Base-by-base conservation (phyloP, 176 grass and related monocot genomes). In the Rhynchospora tenuis region DNA sequence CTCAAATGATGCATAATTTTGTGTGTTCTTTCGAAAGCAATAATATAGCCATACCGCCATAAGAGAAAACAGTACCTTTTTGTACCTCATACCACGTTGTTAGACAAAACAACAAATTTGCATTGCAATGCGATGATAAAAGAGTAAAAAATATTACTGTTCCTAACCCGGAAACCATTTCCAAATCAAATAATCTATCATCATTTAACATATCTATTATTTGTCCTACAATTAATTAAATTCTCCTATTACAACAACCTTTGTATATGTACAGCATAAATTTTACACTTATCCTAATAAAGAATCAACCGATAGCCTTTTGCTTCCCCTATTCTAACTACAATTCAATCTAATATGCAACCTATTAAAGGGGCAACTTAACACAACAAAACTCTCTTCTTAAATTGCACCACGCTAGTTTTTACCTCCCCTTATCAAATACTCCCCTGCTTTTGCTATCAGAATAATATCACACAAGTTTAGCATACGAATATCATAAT, bases 291-390 rank as follows among this genome's bases (percentile, higher is more conserved):
- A 86, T 69, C 24, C 43, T 24, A 79, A 79, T 65, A 86, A 86
- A 86, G 74, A 86, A 86, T 86, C 74, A 79, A 86, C 29, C 54
- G 9, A 76, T 75, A 76, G 51, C 48, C 50, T 17, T 64, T 66
- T 50, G 22, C 22, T 66, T 82, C 68, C 47, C 61, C 78, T 64
- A 62, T 63, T 23, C 58, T 64, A 62, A 81, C 78, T 27, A 65
- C 11, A 65, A 27, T 65, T 51, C 44, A 51, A 64, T 56, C 73
- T 77, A 77, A 77, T 54, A 7, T 74, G 71, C 31, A 54, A 77
- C 50, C 73, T 33, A 77, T 4, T 50, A 77, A 77, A 77, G 73
- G 73, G 47, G 17, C 71, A 77, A 50, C 47, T 54, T 54, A 26
- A 77, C 48, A 54, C 23, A 11, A 29, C 24, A 77, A 31, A 77